phyloP scores from a whole-genome alignment of 2,329 filamentous ascomycete genomes.

The Hypoxylon sp. region DNA sequence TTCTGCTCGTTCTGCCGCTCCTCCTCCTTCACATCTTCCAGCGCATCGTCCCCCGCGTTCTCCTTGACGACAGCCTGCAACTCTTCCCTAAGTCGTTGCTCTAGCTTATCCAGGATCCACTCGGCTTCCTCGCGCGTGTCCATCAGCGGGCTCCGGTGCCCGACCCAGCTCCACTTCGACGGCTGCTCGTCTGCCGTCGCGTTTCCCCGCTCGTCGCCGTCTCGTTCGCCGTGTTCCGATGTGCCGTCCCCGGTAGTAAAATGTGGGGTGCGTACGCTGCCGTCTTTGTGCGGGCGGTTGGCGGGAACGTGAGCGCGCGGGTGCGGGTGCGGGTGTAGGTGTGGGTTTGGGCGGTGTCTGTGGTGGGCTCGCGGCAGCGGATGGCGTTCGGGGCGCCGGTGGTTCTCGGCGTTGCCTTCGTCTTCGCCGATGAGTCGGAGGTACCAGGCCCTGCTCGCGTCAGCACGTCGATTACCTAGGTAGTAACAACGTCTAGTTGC shows the following conservation, averaged over 20 bases:
- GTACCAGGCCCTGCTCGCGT: conserved; percentile 76
- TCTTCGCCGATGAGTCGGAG: conserved; percentile 81
- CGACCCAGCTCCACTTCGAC: conserved; percentile 80
- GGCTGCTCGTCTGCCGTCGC: conserved; percentile 45
- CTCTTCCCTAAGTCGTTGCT: conserved; percentile 68
- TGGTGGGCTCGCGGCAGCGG: conserved; percentile 2
- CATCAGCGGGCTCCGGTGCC: conserved; percentile 77
- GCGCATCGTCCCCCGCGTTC: conserved; percentile 28
- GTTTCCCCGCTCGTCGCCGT: conserved; percentile 9
- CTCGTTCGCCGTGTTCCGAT: not conserved
- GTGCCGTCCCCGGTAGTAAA: conserved; percentile 41
- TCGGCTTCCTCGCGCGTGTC: conserved; percentile 76
- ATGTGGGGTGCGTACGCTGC: not conserved
- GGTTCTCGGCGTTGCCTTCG: conserved; percentile 66
- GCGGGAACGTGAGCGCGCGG: not conserved
- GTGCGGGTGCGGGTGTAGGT: not conserved
- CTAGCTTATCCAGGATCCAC: conserved; percentile 79
- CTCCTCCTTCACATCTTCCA: conserved; percentile 43
- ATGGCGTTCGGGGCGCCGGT: conserved; percentile 57
- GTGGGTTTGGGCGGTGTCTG: not conserved
- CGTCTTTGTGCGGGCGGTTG: not conserved
- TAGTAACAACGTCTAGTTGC: too few relatives aligned
- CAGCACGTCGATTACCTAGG: conserved; percentile 3
- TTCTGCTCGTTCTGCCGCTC: conserved; percentile 57
- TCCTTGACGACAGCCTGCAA: conserved; percentile 54